Evolutionary conservation across 768 basidiomycete genomes (phyloP).

Genomic region (Nidularia pulvinata): DNA sequence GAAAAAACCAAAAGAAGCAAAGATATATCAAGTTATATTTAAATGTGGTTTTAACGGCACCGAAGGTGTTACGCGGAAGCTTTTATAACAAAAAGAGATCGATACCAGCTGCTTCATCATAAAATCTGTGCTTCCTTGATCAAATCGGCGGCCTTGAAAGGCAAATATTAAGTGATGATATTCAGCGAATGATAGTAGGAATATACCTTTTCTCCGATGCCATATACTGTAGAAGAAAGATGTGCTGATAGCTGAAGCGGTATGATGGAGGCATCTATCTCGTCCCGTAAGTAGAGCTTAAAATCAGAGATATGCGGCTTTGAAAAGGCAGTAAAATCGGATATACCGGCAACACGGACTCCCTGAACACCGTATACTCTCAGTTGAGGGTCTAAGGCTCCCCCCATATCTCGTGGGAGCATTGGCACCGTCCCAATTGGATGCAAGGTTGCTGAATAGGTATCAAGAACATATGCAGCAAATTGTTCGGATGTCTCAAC

Average conservation of each 20-base stretch:
- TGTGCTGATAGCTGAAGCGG: background rate
- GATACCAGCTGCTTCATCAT: no score
- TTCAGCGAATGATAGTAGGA: background rate
- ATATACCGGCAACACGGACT: background rate
- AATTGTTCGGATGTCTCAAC: background rate
- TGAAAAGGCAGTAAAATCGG: background rate
- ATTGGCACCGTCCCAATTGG: background rate
- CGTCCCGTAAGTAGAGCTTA: background rate
- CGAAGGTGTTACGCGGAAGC: no score
- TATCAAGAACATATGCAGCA: background rate
- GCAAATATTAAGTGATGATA: background rate
- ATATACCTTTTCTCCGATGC: background rate
- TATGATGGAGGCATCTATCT: background rate
- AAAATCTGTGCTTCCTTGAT: background rate
- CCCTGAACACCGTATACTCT: background rate
- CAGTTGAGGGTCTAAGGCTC: background rate
- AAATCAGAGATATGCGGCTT: background rate
- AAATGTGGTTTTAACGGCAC: no score
- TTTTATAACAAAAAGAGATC: no score
- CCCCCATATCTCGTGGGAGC: background rate
- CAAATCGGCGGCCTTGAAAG: background rate
- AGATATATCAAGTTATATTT: no score
- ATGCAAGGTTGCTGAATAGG: background rate
- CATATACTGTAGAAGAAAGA: background rate
- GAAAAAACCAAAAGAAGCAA: no score